Evolutionary conservation across 768 basidiomycete genomes (phyloP).

Genomic region (Mrakia hoshinonis): DNA sequence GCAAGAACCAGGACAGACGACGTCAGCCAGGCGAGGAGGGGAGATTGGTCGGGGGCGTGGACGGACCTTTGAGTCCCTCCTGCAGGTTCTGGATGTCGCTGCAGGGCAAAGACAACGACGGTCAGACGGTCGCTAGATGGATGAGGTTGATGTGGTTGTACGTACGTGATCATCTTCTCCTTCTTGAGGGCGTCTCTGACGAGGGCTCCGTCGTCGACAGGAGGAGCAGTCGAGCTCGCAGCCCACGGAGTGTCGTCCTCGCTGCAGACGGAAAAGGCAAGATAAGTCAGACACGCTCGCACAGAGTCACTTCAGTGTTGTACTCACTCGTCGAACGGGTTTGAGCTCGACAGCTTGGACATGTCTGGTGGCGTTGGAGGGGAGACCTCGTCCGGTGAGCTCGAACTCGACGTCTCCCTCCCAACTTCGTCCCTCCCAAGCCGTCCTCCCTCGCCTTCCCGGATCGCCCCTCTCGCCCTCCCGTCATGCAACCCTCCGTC

Average conservation of each 20-base stretch:
- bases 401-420: not conserved
- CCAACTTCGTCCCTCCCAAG: not conserved
- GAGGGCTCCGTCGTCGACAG: conserved; percentile 13
- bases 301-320: too few species aligned
- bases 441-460: not conserved
- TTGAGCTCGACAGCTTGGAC: conserved; percentile 16
- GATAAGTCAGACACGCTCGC: not conserved
- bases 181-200: conserved; percentile 23
- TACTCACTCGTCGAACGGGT: conserved; percentile 25
- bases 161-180: conserved; percentile 27
- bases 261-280: not conserved
- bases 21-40: not conserved
- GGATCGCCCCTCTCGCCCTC: not conserved
- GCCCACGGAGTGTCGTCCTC: conserved; percentile 22
- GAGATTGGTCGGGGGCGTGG: not conserved
- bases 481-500: not conserved
- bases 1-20: not conserved
- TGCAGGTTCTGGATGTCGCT: conserved; percentile 20
- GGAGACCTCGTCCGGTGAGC: not conserved
- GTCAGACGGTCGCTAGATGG: not conserved
- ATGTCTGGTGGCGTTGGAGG: not conserved
- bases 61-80: conserved; percentile 22
- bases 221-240: conserved; percentile 1
- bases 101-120: not conserved
- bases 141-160: not conserved